Evolutionary conservation across 805 yeast species (phyloP).

Genomic region (Cyberlindnera bimundalis): DNA sequence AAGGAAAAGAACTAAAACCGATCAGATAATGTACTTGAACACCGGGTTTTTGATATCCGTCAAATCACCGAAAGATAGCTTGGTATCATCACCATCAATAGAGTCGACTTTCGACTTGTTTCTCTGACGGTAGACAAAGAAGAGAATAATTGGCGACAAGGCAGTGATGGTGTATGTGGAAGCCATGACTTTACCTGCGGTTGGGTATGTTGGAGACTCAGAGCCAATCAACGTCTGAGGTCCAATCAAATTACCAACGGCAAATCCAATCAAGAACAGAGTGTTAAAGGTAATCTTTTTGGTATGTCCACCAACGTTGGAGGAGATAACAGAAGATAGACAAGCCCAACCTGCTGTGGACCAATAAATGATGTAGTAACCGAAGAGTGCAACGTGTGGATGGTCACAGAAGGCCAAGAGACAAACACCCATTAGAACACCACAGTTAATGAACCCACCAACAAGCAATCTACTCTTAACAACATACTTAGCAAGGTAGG

Average conservation of each 20-base stretch:
- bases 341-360: slow-evolving; percentile 21
- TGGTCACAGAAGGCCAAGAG: slow-evolving; percentile 36
- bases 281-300: slow-evolving; percentile 10
- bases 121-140: slow-evolving; percentile 7
- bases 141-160: slow-evolving; percentile 6
- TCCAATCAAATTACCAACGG: slow-evolving; percentile 45
- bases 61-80: slow-evolving; percentile 36
- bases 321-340: slow-evolving; percentile 16
- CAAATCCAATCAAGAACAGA: slow-evolving; percentile 12
- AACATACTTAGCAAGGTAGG: slow-evolving; percentile 7
- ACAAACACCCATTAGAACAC: slow-evolving; percentile 5
- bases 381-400: slow-evolving; percentile 28
- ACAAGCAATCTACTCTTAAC: slow-evolving; percentile 5
- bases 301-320: slow-evolving; percentile 19
- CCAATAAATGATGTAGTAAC: slow-evolving; percentile 28
- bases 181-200: slow-evolving; percentile 9
- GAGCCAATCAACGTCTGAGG: slow-evolving; percentile 63
- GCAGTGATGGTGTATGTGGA: slow-evolving; percentile 7
- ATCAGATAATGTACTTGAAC: slow-evolving; percentile 32
- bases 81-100: slow-evolving; percentile 10
- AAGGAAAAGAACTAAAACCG: background rate
- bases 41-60: slow-evolving; percentile 34
- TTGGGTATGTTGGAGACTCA: slow-evolving; percentile 54
- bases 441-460: slow-evolving; percentile 5
- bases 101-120: slow-evolving; percentile 4